A percentile compares a stretch with the other conserved stretches of the same genome.
phyloP scores from a whole-genome alignment of 257 asterid species.

The Euphrasia confusa region DNA sequence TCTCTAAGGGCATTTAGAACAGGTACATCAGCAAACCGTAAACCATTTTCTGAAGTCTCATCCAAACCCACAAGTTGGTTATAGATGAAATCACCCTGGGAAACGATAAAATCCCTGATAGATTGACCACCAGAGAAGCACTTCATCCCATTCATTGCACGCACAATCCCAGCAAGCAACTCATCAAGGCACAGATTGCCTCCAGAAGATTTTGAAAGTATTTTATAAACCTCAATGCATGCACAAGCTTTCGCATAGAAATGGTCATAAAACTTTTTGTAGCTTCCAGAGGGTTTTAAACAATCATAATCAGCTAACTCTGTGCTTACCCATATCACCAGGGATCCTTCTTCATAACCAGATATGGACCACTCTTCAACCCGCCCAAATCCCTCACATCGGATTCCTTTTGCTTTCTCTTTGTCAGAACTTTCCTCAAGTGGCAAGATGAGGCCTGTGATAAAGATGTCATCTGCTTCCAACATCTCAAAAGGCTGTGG shows the following conservation, averaged over 20 bases:
- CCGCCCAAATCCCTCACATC: constrained; percentile 90
- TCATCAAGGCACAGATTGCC: constrained; percentile 72
- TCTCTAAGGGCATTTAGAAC: constrained; percentile 64
- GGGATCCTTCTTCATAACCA: constrained; percentile 90
- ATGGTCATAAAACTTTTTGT: constrained; percentile 68
- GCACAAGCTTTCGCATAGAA: constrained; percentile 79
- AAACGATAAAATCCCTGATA: constrained; percentile 69
- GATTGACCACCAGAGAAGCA: constrained; percentile 64
- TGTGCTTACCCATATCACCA: constrained; percentile 83
- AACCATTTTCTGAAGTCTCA: constrained; percentile 61
- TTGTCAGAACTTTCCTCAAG: constrained; percentile 55
- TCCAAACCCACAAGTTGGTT: constrained; percentile 83
- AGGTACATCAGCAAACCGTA: constrained; percentile 52
- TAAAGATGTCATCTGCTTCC: constrained; percentile 69
- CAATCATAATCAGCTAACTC: constrained; percentile 86
- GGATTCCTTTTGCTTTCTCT: constrained; percentile 54
- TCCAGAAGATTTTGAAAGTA: constrained; percentile 61
- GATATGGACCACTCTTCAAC: constrained; percentile 95
- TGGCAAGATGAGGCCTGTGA: constrained; percentile 69
- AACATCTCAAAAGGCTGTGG: constrained; percentile 82
- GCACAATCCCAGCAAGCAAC: constrained; percentile 85
- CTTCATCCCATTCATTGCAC: constrained; percentile 73
- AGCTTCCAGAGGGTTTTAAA: constrained; percentile 65
- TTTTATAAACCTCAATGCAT: constrained; percentile 74
- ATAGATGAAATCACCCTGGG: constrained; percentile 81